These are phyloP conservation scores for Pseudogymnoascus sp. DNA, from an alignment of 2,329 filamentous ascomycete species.

Conservation along the genomic window DNA sequence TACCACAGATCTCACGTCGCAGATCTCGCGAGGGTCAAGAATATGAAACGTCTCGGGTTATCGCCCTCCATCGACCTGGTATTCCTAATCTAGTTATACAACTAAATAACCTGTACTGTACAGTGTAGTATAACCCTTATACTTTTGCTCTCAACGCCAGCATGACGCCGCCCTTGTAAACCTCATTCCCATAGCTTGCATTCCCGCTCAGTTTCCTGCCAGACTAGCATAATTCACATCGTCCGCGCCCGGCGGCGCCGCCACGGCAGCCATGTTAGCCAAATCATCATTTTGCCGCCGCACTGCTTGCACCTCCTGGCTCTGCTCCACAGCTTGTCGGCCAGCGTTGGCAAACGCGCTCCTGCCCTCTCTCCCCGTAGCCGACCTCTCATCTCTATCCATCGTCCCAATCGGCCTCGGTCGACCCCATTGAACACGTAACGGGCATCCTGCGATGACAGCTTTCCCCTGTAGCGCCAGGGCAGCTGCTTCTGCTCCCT, in stretches of 20 bases:
- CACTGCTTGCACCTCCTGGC: conserved; percentile 20
- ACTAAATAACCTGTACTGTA: background rate
- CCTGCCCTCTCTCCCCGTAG: conserved; percentile 74
- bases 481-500: conserved; percentile 80
- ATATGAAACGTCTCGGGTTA: background rate
- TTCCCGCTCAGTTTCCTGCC: conserved; percentile 62
- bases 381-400: conserved; percentile 75
- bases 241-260: conserved; percentile 70
- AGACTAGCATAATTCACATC: conserved; percentile 82
- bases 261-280: conserved; percentile 42
- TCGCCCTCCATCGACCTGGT: background rate
- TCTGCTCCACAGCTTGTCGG: conserved; percentile 31
- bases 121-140: background rate
- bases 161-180: background rate
- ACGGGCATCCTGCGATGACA: conserved; percentile 82
- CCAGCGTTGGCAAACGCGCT: conserved; percentile 46
- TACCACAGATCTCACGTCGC: background rate
- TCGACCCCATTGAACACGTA: conserved; percentile 86
- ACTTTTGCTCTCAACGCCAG: conserved; percentile 2
- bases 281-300: conserved; percentile 24
- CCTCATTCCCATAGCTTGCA: background rate
- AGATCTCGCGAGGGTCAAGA: background rate
- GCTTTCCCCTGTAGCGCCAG: conserved; percentile 79
- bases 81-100: background rate
- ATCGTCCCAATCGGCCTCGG: conserved; percentile 88